These are phyloP conservation scores for Pseudonitzschia multiseries DNA, from an alignment of 108 stramenopile genomes.

Conservation along the genomic window DNA sequence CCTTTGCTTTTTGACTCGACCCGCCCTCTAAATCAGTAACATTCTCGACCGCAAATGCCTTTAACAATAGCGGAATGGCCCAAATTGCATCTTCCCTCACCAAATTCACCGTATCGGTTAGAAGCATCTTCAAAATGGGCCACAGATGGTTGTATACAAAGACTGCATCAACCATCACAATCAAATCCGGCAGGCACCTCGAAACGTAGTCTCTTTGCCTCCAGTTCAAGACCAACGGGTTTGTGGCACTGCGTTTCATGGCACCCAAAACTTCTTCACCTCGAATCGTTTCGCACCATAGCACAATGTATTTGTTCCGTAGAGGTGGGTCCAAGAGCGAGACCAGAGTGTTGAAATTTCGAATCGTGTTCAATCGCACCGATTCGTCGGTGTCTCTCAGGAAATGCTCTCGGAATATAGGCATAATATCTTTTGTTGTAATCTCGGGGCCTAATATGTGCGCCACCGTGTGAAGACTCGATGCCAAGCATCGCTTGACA, in stretches of 20 bases:
- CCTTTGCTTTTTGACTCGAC: constrained; percentile 26
- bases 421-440: constrained; percentile 66
- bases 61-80: constrained; percentile 68
- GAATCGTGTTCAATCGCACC: constrained; percentile 87
- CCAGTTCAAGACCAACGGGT: constrained; percentile 91
- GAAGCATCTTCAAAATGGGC: constrained; percentile 71
- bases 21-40: constrained; percentile 33
- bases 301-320: constrained; percentile 61
- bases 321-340: constrained; percentile 49
- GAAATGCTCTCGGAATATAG: constrained; percentile 84
- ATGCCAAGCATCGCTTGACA: constrained; percentile 88
- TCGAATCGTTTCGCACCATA: constrained; percentile 73
- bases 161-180: constrained; percentile 54
- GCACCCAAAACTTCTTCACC: constrained; percentile 77
- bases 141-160: constrained; percentile 63
- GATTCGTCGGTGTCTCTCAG: constrained; percentile 93
- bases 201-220: constrained; percentile 90
- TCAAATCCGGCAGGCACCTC: constrained; percentile 75
- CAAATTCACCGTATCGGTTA: constrained; percentile 74
- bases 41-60: constrained; percentile 47
- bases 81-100: constrained; percentile 84
- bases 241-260: constrained; percentile 70
- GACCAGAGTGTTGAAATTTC: constrained; percentile 78
- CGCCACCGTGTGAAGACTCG: constrained; percentile 91
- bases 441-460: constrained; percentile 76